Evolutionary conservation across 495 filamentous ascomycete species (phyloP).

Genomic region (Daldinia concentrica): DNA sequence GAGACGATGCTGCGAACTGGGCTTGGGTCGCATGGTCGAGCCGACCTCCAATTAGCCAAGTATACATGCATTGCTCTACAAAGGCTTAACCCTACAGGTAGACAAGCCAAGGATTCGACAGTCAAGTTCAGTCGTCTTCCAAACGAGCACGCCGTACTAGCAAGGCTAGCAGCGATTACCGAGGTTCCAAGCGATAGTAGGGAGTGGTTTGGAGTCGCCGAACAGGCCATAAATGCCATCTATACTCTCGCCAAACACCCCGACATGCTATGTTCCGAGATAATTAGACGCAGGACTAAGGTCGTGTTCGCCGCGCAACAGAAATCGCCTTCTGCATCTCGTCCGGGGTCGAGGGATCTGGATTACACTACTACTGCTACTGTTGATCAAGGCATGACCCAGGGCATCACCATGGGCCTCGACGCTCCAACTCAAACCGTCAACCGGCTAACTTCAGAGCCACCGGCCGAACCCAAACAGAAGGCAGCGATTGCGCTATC

Average conservation of each 20-base stretch:
- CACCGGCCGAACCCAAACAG: constrained; percentile 58
- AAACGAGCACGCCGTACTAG: constrained; percentile 90
- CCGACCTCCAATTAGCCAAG: constrained; percentile 87
- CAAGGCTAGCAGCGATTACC: constrained; percentile 80
- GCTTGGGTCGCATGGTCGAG: constrained; percentile 78
- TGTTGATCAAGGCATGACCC: constrained; percentile 39
- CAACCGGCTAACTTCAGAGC: constrained; percentile 47
- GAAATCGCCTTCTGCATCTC: constrained; percentile 46
- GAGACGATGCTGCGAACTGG: constrained; percentile 93
- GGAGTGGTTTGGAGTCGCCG: constrained; percentile 97
- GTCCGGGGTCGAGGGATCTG: constrained; percentile 53
- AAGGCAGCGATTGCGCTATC: constrained; percentile 79
- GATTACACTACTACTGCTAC: constrained; percentile 47
- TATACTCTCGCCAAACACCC: constrained; percentile 95
- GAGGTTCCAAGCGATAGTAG: constrained; percentile 87
- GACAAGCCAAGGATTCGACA: constrained; percentile 76
- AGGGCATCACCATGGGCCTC: constrained; percentile 47
- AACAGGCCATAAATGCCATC: constrained; percentile 95
- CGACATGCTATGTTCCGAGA: constrained; percentile 91
- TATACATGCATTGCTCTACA: constrained; percentile 93
- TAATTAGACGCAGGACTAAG: constrained; percentile 86
- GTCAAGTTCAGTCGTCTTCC: constrained; percentile 78
- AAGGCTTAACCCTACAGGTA: constrained; percentile 84
- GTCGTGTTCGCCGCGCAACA: constrained; percentile 69
- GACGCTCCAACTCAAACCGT: constrained; percentile 50